Base-by-base conservation (phyloP, 495 filamentous ascomycete genomes). In the Penicillium steckii region DNA sequence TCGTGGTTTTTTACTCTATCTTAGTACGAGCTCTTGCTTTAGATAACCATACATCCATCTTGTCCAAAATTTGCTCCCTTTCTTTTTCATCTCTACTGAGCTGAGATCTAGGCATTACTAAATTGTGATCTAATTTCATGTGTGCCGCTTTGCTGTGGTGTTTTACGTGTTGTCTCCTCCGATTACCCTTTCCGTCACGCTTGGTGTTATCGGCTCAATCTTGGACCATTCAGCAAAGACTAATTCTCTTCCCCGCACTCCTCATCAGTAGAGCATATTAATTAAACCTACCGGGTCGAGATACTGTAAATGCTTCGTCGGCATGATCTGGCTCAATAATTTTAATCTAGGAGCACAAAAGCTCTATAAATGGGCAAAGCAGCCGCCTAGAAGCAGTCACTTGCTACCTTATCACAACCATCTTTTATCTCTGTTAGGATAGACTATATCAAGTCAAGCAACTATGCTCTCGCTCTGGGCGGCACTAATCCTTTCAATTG, bases 391-490 rank as follows among this genome's bases (percentile, higher is more conserved):
- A 37, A 1, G 3, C 2, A 13, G 8, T 2, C n/a, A 13, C 3
- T 37, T 18, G 19, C 17, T 21, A 17, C 21, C 6, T 23, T 26
- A 19, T 18, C 21, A 35, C 15, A 21, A n/a, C 33, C 15, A 29
- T 22, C 30, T 12, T 7, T 37, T 8, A 13, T 15, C 8, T 37
- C n/a, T 2, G 18, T 18, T 8, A 37, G 18, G 13, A 4, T 6
- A 12, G 33, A 37, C 8, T 7, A 6, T 17, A 37, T 18, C n/a
- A n/a, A 37, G n/a, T 17, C 8, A 17, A 37, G 18, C 15, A 43
- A 64, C 4, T 8, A 70, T 70, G 67, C 26, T 68, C n/a, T 59
- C 55, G 13, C 30, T 68, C 2, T 68, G 56, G 56, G 42, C 47
- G 33, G 59, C 38, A 1, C 40, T 32, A 8, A 41, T 56, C 0